Evolutionary conservation across 306 rosid species (phyloP).

Genomic region (Gastrolobium villosum): DNA sequence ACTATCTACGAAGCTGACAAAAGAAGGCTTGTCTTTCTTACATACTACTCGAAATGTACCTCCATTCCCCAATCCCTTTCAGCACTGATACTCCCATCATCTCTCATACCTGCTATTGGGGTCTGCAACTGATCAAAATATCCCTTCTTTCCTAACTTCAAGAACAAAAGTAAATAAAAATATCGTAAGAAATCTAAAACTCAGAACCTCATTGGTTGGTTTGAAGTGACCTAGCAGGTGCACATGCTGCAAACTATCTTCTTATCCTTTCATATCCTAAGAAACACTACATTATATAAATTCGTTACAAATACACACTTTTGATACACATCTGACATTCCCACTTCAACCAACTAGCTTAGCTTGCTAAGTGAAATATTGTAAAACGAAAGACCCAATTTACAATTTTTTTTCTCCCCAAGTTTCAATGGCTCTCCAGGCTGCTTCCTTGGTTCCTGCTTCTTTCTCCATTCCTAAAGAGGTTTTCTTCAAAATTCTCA

Average conservation of each 20-base stretch:
- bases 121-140: slow-evolving; percentile 5
- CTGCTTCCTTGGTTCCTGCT: slow-evolving; percentile 48
- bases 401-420: not conserved
- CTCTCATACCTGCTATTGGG: not conserved
- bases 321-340: not conserved
- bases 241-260: slow-evolving; percentile 50
- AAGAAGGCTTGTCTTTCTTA: slow-evolving; percentile 1
- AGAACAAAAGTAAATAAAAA: slow-evolving; percentile 9
- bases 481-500: slow-evolving; percentile 39
- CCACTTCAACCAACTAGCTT: not conserved
- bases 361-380: slow-evolving; percentile 8
- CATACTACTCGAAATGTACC: slow-evolving; percentile 5
- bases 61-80: slow-evolving; percentile 48
- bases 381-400: not conserved
- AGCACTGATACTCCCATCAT: not conserved
- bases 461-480: slow-evolving; percentile 45
- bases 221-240: slow-evolving; percentile 33
- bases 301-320: not conserved
- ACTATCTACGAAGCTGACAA: slow-evolving; percentile 12
- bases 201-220: slow-evolving; percentile 39
- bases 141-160: slow-evolving; percentile 5
- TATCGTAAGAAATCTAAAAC: slow-evolving; percentile 52
- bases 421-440: slow-evolving; percentile 50
- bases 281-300: slow-evolving; percentile 44
- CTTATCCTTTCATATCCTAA: slow-evolving; percentile 47